Conservation (phyloP, 345 rosid species). For the Heritiera littoralis region DNA sequence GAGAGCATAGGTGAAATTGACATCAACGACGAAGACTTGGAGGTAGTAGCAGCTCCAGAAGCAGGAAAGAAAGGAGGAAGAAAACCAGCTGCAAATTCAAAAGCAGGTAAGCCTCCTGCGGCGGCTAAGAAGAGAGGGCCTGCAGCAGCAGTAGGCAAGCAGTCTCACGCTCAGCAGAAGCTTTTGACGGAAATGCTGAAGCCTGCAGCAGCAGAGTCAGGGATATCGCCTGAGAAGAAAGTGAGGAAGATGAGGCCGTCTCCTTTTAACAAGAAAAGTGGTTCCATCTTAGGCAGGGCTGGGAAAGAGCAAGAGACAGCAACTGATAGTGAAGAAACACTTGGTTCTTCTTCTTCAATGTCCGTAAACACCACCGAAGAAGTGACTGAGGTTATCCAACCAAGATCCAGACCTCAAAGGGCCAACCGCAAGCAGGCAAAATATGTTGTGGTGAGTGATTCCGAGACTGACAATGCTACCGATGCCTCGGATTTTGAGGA, state of each 20-base stretch:
- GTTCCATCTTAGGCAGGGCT: slow-evolving; percentile 50
- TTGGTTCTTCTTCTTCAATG: slow-evolving; percentile 24
- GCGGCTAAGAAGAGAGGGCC: slow-evolving; percentile 66
- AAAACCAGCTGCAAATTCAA: slow-evolving; percentile 34
- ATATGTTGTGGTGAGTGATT: slow-evolving; percentile 77
- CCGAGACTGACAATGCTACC: slow-evolving; percentile 49
- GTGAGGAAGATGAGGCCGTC: slow-evolving; percentile 85
- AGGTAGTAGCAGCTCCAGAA: slow-evolving; percentile 35
- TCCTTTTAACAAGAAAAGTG: slow-evolving; percentile 89
- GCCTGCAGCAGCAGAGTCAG: slow-evolving; percentile 43
- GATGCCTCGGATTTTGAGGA: slow-evolving; percentile 63
- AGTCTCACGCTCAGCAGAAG: slow-evolving; percentile 48
- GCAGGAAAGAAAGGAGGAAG: slow-evolving; percentile 38
- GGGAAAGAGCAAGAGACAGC: slow-evolving; percentile 11
- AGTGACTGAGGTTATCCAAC: slow-evolving; percentile 23
- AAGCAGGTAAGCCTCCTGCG: slow-evolving; percentile 56
- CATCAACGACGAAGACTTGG: slow-evolving; percentile 41
- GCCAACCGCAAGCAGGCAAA: slow-evolving; percentile 44
- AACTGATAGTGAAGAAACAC: slow-evolving; percentile 28
- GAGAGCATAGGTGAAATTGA: slow-evolving; percentile 37
- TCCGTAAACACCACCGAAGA: slow-evolving; percentile 19
- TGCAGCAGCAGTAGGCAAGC: slow-evolving; percentile 44
- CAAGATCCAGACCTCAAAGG: slow-evolving; percentile 67
- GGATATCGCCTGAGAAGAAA: slow-evolving; percentile 80
- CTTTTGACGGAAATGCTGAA: slow-evolving; percentile 61